Percentiles rank a stretch among this genome's conserved stretches.
phyloP scores from a whole-genome alignment of 306 rosid genomes.

The Prinsepia uniflora region DNA sequence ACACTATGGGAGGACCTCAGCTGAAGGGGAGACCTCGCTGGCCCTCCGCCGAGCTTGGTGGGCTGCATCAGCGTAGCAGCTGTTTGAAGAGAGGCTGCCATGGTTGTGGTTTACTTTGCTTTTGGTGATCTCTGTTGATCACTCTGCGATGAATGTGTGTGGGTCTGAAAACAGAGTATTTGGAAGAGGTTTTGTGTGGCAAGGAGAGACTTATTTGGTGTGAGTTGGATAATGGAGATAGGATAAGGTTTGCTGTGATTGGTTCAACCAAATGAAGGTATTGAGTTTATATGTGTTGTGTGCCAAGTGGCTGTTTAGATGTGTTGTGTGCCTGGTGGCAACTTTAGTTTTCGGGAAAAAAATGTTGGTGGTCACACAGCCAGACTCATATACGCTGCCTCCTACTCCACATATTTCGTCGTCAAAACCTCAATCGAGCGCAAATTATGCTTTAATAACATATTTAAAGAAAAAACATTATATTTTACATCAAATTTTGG shows the following conservation, averaged over 20 bases:
- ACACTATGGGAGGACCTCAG: constrained; percentile 55
- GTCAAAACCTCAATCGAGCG: neutral
- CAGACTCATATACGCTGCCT: neutral
- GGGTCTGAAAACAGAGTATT: constrained; percentile 8
- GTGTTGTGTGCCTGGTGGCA: constrained; percentile 43
- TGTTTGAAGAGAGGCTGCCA: constrained; percentile 99
- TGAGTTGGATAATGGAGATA: constrained; percentile 59
- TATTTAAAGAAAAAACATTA: too few species aligned
- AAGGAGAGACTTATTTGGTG: constrained; percentile 39
- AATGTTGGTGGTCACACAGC: constrained; percentile 29
- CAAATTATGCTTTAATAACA: too few species aligned
- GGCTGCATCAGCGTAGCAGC: constrained; percentile 90
- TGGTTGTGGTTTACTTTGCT: constrained; percentile 28
- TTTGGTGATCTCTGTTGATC: constrained; percentile 3
- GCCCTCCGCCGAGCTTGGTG: constrained; percentile 45
- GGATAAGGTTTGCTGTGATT: constrained; percentile 81
- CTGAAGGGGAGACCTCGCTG: constrained; percentile 35
- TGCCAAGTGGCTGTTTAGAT: constrained; percentile 46
- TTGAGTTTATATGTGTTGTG: constrained; percentile 12
- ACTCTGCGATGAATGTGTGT: neutral
- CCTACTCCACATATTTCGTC: neutral
- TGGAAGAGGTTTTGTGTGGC: constrained; percentile 29
- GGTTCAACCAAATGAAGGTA: constrained; percentile 39
- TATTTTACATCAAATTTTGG: too few species aligned
- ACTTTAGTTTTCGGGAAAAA: constrained; percentile 33